A percentile compares a stretch with the other conserved stretches of the same genome.
phyloP scores from a whole-genome alignment of 805 yeast genomes.

The Yarrowia sp. region DNA sequence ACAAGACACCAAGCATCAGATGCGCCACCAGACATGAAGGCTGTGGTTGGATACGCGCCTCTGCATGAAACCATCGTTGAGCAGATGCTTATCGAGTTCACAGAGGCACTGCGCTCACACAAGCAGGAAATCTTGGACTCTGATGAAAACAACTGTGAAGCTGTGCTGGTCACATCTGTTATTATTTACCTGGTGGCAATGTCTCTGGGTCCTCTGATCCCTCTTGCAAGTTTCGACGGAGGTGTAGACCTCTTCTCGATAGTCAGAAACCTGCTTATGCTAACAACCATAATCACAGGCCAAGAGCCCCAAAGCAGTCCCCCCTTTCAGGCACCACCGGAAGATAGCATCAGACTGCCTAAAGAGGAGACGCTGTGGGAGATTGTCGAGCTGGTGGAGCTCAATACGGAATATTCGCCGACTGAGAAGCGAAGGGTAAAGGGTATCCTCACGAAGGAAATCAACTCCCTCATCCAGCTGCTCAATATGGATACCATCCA shows the following conservation, averaged over 20 bases:
- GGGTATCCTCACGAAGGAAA: slow-evolving; percentile 1
- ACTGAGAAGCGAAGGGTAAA: not conserved
- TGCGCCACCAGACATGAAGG: not conserved
- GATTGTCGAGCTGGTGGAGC: not conserved
- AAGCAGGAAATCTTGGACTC: not conserved
- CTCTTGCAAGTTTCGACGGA: not conserved
- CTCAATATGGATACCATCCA: not conserved
- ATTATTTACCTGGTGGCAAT: not conserved
- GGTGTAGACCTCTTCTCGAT: slow-evolving; percentile 4
- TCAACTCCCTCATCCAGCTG: not conserved
- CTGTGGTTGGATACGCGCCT: not conserved
- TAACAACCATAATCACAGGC: not conserved
- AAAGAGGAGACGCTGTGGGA: slow-evolving; percentile 14
- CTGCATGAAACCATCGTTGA: not conserved
- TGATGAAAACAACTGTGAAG: not conserved
- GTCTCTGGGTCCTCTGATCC: slow-evolving; percentile 8
- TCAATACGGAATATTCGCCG: not conserved
- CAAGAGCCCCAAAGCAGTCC: not conserved
- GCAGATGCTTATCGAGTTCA: not conserved
- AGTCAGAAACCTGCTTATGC: not conserved
- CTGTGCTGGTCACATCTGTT: not conserved
- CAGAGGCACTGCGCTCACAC: not conserved
- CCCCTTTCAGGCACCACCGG: not conserved
- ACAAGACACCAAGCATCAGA: not conserved
- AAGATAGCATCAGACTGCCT: not conserved